Base-by-base conservation (phyloP, 345 rosid genomes). In the Eucalyptus tenuipes region DNA sequence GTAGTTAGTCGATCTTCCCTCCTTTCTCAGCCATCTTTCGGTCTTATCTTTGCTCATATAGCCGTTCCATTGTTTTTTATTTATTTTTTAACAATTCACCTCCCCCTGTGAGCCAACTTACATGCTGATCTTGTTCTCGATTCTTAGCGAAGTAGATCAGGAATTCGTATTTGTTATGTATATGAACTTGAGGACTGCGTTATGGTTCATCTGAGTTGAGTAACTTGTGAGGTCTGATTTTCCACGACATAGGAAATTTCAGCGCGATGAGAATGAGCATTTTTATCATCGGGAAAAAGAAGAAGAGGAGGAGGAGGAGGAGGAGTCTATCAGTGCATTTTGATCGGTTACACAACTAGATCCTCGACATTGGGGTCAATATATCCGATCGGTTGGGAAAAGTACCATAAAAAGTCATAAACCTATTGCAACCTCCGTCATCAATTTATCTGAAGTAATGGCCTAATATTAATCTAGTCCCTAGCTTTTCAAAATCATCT, bases 401-500 rank as follows among this genome's bases (percentile, higher is more conserved):
- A 5, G 18, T 49, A 49, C 18, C 3, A 49, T 2, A 49, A 49
- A 49, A 6, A 49, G 18, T 15, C 52, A 49, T 49, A 15, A 49
- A 49, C 3, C 6, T 49, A 49, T 14, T 52, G 3, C 27, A 1
- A 0, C 1, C 13, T 55, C 13, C 13, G 24, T 55, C 61, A 10
- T 55, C 61, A 55, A 55, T 55, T 24, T 24, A 55, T 24, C 6
- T 24, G 29, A 55, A 55, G 13, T 10, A 55, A 55, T 55, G 6
- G 61, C 29, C 61, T 55, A 24, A 55, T 55, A 55, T 5, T 55
- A 55, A 55, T 55, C 29, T 55, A 55, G 61, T 55, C 61, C 61
- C 61, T 24, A 4, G 61, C 61, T 55, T 55, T 24, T 55, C 61
- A 55, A 55, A 55, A 55, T 22, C 61, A 24, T 5, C 61, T 24